phyloP scores from a whole-genome alignment of 331 rosid species.

The Ulmus americana region DNA sequence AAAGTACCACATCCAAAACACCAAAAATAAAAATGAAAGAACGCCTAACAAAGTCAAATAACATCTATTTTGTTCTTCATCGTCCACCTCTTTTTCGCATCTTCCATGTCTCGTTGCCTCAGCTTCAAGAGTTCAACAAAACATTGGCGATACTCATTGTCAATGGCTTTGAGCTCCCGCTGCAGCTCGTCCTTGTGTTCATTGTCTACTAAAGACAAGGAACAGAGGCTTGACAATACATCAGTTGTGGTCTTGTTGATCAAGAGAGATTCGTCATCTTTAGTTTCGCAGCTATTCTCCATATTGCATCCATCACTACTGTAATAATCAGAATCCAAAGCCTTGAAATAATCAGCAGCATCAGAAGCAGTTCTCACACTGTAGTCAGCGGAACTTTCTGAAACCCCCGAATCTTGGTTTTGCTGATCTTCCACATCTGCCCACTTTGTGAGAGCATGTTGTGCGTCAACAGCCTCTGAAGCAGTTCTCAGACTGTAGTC shows the following conservation, averaged over 20 bases:
- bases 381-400: conserved; percentile 47
- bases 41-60: conserved; percentile 17
- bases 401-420: conserved; percentile 37
- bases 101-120: conserved; percentile 65
- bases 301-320: conserved; percentile 33
- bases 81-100: conserved; percentile 57
- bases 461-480: conserved; percentile 21
- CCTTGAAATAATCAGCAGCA: conserved; percentile 26
- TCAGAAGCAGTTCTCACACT: conserved; percentile 24
- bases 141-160: conserved; percentile 41
- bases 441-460: conserved; percentile 14
- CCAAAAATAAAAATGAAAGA: not conserved
- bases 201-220: conserved; percentile 32
- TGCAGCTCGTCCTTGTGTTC: conserved; percentile 35
- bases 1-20: conserved; percentile 4
- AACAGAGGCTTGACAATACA: conserved; percentile 36
- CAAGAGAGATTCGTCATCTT: conserved; percentile 18
- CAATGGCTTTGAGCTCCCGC: conserved; percentile 65
- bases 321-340: conserved; percentile 25
- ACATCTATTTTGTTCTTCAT: conserved; percentile 43
- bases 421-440: conserved; percentile 37
- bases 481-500: conserved; percentile 2
- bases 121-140: conserved; percentile 45
- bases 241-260: conserved; percentile 30
- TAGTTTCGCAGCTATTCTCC: conserved; percentile 16